phyloP scores from a whole-genome alignment of 2,329 filamentous ascomycete genomes.

The Aspergillus persii region DNA sequence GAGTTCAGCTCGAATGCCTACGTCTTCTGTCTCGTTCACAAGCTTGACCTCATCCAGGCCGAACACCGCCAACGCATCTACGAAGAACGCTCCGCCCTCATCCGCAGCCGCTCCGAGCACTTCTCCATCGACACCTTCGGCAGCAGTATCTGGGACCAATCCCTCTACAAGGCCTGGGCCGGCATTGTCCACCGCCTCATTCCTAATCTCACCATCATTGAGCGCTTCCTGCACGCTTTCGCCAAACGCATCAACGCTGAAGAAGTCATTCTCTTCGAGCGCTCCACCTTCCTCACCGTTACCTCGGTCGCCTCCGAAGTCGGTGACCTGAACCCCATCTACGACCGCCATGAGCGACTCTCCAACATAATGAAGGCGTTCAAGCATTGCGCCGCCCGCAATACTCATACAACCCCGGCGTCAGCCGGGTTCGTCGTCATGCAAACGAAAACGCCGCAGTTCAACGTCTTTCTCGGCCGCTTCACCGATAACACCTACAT shows the following conservation, averaged over 20 bases:
- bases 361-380: conserved; percentile 98
- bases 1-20: conserved; percentile 80
- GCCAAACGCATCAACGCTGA: conserved; percentile 86
- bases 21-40: conserved; percentile 95
- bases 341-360: conserved; percentile 90
- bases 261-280: conserved; percentile 91
- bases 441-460: conserved; percentile 56
- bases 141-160: conserved; percentile 98
- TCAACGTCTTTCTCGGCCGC: conserved; percentile 92
- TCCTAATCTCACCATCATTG: conserved; percentile 87
- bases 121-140: conserved; percentile 85
- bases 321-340: conserved; percentile 78
- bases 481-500: conserved; percentile 98
- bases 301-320: conserved; percentile 79
- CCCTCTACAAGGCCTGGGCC: conserved; percentile 96
- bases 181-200: conserved; percentile 97
- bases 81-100: conserved; percentile 74
- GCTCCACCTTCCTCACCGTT: conserved; percentile 94
- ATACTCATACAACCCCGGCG: conserved; percentile 44
- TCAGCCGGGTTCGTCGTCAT: conserved; percentile 46
- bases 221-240: conserved; percentile 77
- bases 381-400: conserved; percentile 68
- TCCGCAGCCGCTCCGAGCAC: conserved; percentile 69
- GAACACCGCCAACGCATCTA: conserved; percentile 78
- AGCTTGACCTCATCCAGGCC: conserved; percentile 92